Base-by-base conservation (phyloP, 768 basidiomycete species). In the Auriscalpium vulgare region DNA sequence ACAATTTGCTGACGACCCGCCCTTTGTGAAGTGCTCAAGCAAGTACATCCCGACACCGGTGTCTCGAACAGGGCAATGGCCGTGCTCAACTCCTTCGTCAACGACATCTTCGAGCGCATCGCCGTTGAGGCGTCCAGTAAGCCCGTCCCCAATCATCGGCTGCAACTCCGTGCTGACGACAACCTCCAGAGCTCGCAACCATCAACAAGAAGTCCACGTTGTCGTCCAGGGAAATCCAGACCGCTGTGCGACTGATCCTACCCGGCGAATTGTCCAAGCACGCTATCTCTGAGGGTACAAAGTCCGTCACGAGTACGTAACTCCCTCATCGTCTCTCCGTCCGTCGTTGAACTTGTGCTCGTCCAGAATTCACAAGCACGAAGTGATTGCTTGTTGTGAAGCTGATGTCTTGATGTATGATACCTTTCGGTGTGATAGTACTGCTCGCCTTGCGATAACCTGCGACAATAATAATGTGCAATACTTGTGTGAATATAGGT, bases 21-120 rank as follows among this genome's bases (percentile, higher is more conserved):
- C 40, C 6, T 11, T 21, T 43, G 36, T 55, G 13, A 53, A 87
- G 90, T 91, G 65, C 78, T 92, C 68, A 91, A 89, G 78, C 90
- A 92, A 74, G 91, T 92, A 57, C 91, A 92, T 78, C 91, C 91
- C 59, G 91, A 91, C 72, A 91, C 90, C 59, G 91, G 90, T 84
- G 91, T 92, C 75, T 91, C 88, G 53, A 91, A 88, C 83, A 90
- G 91, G 74, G 84, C 84, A 10, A 87, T 88, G 85, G 83, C 86
- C 52, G 88, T 89, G 68, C 74, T 87, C 61, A 86, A 89, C 77
- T 88, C 87, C 0, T 89, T 89, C 67, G 87, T 89, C 64, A 88
- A 89, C 67, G 87, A 89, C 63, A 88, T 89, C 67, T 89, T 89
- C 65, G 88, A 88, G 72, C 82, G 87, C 46, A 87, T 88, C 62